Evolutionary conservation across 768 basidiomycete species (phyloP).

Genomic region (Xerocomus spinulosus): DNA sequence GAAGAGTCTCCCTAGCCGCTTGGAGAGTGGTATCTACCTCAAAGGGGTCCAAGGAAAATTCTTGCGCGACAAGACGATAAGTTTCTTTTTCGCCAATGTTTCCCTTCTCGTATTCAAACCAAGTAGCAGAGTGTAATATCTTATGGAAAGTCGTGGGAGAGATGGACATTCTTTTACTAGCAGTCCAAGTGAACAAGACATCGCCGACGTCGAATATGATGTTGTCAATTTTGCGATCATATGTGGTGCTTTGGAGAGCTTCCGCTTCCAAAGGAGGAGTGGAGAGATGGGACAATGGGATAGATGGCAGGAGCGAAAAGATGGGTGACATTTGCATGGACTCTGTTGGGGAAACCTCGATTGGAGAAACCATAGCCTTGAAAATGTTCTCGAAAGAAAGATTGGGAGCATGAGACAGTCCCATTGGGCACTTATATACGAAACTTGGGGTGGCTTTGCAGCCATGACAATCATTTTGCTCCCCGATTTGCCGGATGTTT

Average conservation of each 20-base stretch:
- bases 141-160: slow-evolving; percentile 6
- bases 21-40: slow-evolving; percentile 10
- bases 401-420: too few species aligned
- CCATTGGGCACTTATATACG: too few species aligned
- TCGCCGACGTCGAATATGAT: slow-evolving; percentile 21
- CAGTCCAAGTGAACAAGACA: slow-evolving; percentile 21
- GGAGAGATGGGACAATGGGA: slow-evolving; percentile 1
- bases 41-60: slow-evolving; percentile 15
- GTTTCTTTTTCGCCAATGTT: slow-evolving; percentile 11
- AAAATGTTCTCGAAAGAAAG: too few species aligned
- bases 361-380: neutral
- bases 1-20: slow-evolving; percentile 6
- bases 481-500: too few species aligned
- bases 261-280: slow-evolving; percentile 3
- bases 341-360: too few species aligned
- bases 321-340: slow-evolving; percentile 1
- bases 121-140: slow-evolving; percentile 14
- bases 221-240: slow-evolving; percentile 20
- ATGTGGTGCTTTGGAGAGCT: neutral
- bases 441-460: too few species aligned
- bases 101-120: slow-evolving; percentile 24
- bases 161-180: slow-evolving; percentile 12
- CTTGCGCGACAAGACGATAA: slow-evolving; percentile 2
- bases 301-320: neutral
- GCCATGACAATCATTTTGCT: too few species aligned